These are phyloP conservation scores for Amphibolis antarctica DNA, from an alignment of 106 monocot species.

Conservation along the genomic window DNA sequence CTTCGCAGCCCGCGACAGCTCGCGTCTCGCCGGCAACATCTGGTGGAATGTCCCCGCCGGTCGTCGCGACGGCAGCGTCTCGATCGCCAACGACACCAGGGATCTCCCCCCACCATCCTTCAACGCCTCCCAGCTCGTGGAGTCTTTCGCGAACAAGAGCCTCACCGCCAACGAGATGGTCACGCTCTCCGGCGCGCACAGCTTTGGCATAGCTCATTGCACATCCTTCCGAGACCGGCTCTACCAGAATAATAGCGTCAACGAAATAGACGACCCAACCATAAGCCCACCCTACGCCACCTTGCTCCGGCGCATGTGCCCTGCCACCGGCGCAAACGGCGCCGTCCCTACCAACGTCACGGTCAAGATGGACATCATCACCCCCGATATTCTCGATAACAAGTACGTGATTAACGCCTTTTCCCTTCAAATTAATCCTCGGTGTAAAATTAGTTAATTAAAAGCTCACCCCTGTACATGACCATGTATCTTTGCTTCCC, in stretches of 20 bases:
- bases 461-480: neutral
- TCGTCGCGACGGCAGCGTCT: slow-evolving; percentile 19
- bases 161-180: slow-evolving; percentile 13
- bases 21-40: slow-evolving; percentile 15
- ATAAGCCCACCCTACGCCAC: slow-evolving; percentile 23
- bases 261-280: neutral
- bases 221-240: slow-evolving; percentile 19
- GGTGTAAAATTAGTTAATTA: no score
- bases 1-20: slow-evolving; percentile 17
- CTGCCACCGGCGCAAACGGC: slow-evolving; percentile 6
- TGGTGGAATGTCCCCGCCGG: slow-evolving; percentile 20
- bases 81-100: neutral
- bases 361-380: slow-evolving; percentile 32
- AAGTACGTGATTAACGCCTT: slow-evolving; percentile 15
- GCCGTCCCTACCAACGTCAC: neutral
- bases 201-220: slow-evolving; percentile 33
- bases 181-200: slow-evolving; percentile 16
- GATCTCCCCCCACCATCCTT: slow-evolving; percentile 12
- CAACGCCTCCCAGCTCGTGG: slow-evolving; percentile 7
- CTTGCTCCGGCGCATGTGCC: slow-evolving; percentile 22
- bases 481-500: neutral
- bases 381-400: slow-evolving; percentile 28
- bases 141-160: slow-evolving; percentile 5
- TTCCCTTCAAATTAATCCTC: neutral
- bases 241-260: slow-evolving; percentile 30